Percentiles rank a stretch among this genome's conserved stretches.
Evolutionary conservation across 352 stramenopile species (phyloP).

Genomic region (Phytophthora nicotianae): DNA sequence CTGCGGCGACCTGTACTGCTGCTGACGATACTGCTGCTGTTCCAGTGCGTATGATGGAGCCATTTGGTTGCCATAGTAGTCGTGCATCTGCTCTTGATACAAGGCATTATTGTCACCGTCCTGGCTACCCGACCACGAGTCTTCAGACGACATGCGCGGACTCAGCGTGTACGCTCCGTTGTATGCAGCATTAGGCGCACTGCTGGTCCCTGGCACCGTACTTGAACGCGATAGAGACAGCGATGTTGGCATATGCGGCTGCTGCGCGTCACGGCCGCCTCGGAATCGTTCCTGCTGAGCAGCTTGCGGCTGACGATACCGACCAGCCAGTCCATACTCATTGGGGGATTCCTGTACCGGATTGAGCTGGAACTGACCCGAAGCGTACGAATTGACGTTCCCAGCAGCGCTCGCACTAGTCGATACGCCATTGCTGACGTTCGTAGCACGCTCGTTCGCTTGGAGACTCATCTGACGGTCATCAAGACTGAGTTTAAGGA

Average conservation of each 20-base stretch:
- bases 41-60: slow-evolving; percentile 27
- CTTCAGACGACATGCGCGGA: slow-evolving; percentile 49
- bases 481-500: slow-evolving; percentile 75
- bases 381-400: slow-evolving; percentile 38
- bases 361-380: slow-evolving; percentile 60
- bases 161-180: slow-evolving; percentile 53
- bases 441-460: slow-evolving; percentile 24
- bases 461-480: slow-evolving; percentile 60
- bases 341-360: slow-evolving; percentile 46
- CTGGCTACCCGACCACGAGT: slow-evolving; percentile 61
- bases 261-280: slow-evolving; percentile 18
- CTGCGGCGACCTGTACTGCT: slow-evolving; percentile 38
- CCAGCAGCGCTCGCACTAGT: slow-evolving; percentile 8
- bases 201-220: slow-evolving; percentile 49
- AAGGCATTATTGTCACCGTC: slow-evolving; percentile 39
- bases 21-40: slow-evolving; percentile 29
- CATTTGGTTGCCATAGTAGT: slow-evolving; percentile 51
- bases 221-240: slow-evolving; percentile 39
- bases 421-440: slow-evolving; percentile 4
- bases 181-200: slow-evolving; percentile 30
- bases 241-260: slow-evolving; percentile 35
- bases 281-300: slow-evolving; percentile 37
- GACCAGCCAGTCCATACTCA: slow-evolving; percentile 35
- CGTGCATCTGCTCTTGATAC: slow-evolving; percentile 54
- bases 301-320: slow-evolving; percentile 32